Conservation (phyloP, 2,329 filamentous ascomycete species). For the Fusarium beomiforme region DNA sequence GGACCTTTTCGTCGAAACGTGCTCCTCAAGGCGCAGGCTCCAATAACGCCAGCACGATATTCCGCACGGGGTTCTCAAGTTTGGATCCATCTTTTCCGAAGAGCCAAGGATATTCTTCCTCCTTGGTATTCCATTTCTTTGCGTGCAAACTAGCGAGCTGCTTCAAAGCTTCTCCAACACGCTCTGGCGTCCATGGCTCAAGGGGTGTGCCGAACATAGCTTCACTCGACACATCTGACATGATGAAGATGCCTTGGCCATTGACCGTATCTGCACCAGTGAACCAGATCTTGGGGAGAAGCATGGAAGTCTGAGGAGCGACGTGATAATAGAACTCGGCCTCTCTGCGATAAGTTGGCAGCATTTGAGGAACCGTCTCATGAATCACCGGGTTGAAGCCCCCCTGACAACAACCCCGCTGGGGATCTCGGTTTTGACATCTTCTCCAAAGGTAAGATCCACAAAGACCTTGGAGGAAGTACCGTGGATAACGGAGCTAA, state of each 20-base stretch:
- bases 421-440: not conserved
- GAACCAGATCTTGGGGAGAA: not conserved
- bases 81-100: not conserved
- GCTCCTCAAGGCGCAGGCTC: not conserved
- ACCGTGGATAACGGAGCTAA: not conserved
- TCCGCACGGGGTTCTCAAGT: not conserved
- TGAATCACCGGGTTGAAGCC: not conserved
- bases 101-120: not conserved
- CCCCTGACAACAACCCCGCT: not conserved
- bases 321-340: not conserved
- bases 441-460: not conserved
- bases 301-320: not conserved
- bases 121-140: not conserved
- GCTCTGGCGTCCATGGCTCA: not conserved
- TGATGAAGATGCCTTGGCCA: not conserved
- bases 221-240: not conserved
- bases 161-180: not conserved
- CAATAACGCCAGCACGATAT: not conserved
- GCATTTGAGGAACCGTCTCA: not conserved
- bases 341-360: not conserved
- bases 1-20: not conserved
- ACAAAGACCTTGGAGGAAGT: conserved; percentile 5
- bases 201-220: not conserved
- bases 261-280: not conserved
- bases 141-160: not conserved